Conservation (phyloP, 345 rosid species). For the Leavenworthia alabamica region DNA sequence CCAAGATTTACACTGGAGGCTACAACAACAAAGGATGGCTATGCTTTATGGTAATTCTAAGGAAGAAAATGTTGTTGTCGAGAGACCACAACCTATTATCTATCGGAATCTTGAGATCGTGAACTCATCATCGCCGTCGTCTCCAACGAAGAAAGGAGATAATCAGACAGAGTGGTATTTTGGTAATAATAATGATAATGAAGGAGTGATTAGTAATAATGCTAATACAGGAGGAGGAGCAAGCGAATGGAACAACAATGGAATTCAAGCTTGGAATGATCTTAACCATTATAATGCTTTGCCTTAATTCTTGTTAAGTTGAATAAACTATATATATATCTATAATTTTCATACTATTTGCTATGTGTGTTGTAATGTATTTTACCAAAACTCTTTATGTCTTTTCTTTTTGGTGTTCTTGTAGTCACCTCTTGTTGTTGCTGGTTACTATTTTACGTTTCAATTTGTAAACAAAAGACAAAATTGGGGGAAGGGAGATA, state of each 20-base stretch:
- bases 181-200: conserved; percentile 25
- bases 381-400: conserved; percentile 16
- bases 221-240: conserved; percentile 15
- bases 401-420: neutral
- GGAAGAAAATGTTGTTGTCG: conserved; percentile 32
- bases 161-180: conserved; percentile 34
- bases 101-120: conserved; percentile 31
- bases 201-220: conserved; percentile 24
- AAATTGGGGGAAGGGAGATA: conserved; percentile 11
- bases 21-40: conserved; percentile 85
- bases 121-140: conserved; percentile 11
- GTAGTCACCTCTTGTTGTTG: too few species aligned
- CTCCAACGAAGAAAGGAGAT: conserved; percentile 25
- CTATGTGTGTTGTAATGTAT: conserved; percentile 18
- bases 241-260: conserved; percentile 30
- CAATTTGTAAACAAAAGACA: conserved; percentile 22
- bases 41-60: conserved; percentile 48
- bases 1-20: conserved; percentile 98
- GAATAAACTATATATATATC: neutral
- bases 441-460: conserved; percentile 19
- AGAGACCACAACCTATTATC: conserved; percentile 34
- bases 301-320: conserved; percentile 28
- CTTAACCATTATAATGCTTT: conserved; percentile 30
- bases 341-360: neutral
- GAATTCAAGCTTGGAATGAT: conserved; percentile 35